Conservation (phyloP, 1,139 yeast genomes). For the Pichia sp. region DNA sequence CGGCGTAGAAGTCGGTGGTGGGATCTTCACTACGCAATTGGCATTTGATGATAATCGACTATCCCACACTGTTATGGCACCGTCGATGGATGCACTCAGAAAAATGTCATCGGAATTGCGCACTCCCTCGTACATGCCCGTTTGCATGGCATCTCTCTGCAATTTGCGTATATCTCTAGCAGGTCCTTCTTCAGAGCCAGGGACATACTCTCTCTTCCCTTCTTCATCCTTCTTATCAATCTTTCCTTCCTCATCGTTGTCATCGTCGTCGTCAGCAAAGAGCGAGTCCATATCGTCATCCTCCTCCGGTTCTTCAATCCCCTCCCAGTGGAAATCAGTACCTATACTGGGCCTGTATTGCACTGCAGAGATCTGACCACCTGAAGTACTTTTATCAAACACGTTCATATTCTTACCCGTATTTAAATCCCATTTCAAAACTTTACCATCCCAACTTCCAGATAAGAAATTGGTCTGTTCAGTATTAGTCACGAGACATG, state of each 20-base stretch:
- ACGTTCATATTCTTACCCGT: conserved; percentile 51
- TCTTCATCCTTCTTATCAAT: conserved; percentile 10
- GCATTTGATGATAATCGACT: conserved; percentile 39
- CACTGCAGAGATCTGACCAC: conserved; percentile 77
- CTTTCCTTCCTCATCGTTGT: conserved; percentile 17
- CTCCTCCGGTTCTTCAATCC: background rate
- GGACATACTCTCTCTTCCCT: background rate
- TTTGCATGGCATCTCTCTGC: conserved; percentile 16
- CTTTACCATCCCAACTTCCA: conserved; percentile 85
- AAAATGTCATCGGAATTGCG: conserved; percentile 47
- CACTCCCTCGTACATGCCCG: conserved; percentile 16
- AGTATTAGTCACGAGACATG: conserved; percentile 57
- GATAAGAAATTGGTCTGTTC: conserved; percentile 59
- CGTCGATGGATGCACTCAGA: conserved; percentile 79
- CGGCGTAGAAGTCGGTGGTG: conserved; percentile 1
- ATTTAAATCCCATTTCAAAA: conserved; percentile 80
- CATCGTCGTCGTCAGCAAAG: conserved; percentile 14
- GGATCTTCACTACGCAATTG: conserved; percentile 27
- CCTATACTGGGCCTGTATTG: conserved; percentile 76
- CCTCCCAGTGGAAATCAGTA: conserved; percentile 26
- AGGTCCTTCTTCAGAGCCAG: conserved; percentile 4
- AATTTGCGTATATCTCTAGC: conserved; percentile 12
- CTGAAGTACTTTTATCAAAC: conserved; percentile 47
- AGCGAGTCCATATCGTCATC: conserved; percentile 1
- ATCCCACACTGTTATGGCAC: conserved; percentile 82